These are phyloP conservation scores for Solanum pimpinellifolium DNA, from an alignment of 257 asterid genomes.

Conservation along the genomic window DNA sequence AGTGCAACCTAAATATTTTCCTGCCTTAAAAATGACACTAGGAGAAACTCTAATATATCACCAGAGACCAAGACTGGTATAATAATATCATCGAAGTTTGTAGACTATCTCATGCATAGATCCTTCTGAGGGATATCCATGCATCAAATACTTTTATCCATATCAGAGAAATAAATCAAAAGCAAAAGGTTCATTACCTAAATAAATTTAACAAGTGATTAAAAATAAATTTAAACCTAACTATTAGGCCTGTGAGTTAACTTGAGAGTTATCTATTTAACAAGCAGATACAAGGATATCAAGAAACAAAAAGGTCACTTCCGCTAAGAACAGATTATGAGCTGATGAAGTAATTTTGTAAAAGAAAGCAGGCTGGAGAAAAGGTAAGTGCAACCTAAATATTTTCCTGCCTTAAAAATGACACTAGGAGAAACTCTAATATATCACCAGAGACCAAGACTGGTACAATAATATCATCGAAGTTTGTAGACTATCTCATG, in stretches of 20 bases:
- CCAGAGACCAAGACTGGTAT: background rate
- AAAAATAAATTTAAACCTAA: background rate
- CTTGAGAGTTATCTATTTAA: background rate
- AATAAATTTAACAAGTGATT: background rate
- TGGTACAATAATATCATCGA: background rate
- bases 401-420: background rate
- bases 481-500: background rate
- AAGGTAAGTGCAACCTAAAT: background rate
- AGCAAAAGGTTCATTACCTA: background rate
- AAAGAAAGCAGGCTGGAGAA: background rate
- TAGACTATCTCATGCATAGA: background rate
- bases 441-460: background rate
- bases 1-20: background rate
- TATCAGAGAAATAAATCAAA: background rate
- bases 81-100: background rate
- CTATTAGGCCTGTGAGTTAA: background rate
- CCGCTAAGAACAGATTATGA: background rate
- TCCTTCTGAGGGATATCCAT: background rate
- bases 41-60: background rate
- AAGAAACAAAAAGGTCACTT: background rate
- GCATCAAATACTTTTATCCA: background rate
- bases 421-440: background rate
- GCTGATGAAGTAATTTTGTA: background rate
- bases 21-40: background rate
- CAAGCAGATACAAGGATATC: background rate